Evolutionary conservation across 345 rosid species (phyloP).

Genomic region (Syzygium aqueum): DNA sequence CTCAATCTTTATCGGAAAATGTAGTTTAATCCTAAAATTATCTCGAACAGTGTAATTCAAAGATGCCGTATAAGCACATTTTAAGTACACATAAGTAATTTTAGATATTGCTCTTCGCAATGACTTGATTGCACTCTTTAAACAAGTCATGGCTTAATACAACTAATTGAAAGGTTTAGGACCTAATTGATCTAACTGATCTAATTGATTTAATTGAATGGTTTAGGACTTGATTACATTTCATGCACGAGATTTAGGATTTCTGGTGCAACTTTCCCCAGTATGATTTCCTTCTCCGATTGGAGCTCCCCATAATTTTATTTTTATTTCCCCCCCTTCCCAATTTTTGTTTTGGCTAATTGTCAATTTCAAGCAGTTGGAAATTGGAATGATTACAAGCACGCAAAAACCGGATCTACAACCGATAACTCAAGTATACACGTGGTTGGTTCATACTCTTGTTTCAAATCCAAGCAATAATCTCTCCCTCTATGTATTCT

Average conservation of each 20-base stretch:
- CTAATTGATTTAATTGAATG: neutral
- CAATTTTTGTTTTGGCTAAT: neutral
- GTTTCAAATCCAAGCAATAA: neutral
- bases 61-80: neutral
- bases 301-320: neutral
- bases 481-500: neutral
- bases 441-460: neutral
- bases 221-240: neutral
- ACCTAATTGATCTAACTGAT: neutral
- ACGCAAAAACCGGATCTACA: neutral
- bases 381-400: neutral
- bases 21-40: neutral
- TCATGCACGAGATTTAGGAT: no score
- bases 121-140: neutral
- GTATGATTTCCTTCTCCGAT: neutral
- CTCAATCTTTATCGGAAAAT: neutral
- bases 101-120: neutral
- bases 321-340: neutral
- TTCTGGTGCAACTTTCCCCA: neutral
- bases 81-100: neutral
- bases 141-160: neutral
- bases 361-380: neutral
- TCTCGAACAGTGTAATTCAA: neutral
- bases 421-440: neutral
- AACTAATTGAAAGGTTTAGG: no score